Conservation (phyloP, 2,329 filamentous ascomycete genomes). For the Didymella segeticola region DNA sequence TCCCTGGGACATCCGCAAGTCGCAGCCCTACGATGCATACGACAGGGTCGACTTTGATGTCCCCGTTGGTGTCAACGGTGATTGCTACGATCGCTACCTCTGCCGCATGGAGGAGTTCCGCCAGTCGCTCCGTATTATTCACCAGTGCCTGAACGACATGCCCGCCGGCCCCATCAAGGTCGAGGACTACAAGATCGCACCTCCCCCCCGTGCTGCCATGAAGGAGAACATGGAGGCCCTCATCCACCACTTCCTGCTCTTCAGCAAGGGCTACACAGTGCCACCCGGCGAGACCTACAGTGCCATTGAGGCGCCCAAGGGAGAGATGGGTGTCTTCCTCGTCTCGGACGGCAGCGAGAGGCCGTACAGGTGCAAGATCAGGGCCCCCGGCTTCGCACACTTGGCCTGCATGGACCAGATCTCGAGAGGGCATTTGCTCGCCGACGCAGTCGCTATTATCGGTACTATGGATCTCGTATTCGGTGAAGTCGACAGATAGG, state of each 20-base stretch:
- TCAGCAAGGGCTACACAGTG: constrained; percentile 97
- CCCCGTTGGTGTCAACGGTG: constrained; percentile 92
- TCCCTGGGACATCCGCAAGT: constrained; percentile 96
- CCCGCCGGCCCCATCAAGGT: constrained; percentile 91
- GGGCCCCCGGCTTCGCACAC: constrained; percentile 96
- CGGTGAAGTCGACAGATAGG: constrained; percentile 40
- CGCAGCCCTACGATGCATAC: constrained; percentile 95
- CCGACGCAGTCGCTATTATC: constrained; percentile 96
- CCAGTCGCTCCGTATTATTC: constrained; percentile 96
- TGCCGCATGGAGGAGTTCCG: constrained; percentile 99
- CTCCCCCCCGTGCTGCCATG: constrained; percentile 95
- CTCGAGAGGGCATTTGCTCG: constrained; percentile 87
- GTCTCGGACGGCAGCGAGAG: constrained; percentile 96
- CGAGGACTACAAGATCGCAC: constrained; percentile 98
- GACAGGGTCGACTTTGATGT: constrained; percentile 98
- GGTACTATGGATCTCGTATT: constrained; percentile 57
- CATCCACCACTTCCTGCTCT: constrained; percentile 98
- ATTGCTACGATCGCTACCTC: constrained; percentile 99
- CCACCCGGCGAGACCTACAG: constrained; percentile 98
- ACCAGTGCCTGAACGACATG: constrained; percentile 99
- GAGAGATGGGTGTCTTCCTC: constrained; percentile 97
- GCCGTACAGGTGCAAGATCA: constrained; percentile 94
- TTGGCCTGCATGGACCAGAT: constrained; percentile 93
- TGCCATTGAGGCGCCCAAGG: constrained; percentile 98
- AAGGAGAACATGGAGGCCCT: constrained; percentile 99